Evolutionary conservation across 2,329 filamentous ascomycete genomes (phyloP), one percentile per base, ranked within the genome.

Genomic region (Dothideomycetes sp.): DNA sequence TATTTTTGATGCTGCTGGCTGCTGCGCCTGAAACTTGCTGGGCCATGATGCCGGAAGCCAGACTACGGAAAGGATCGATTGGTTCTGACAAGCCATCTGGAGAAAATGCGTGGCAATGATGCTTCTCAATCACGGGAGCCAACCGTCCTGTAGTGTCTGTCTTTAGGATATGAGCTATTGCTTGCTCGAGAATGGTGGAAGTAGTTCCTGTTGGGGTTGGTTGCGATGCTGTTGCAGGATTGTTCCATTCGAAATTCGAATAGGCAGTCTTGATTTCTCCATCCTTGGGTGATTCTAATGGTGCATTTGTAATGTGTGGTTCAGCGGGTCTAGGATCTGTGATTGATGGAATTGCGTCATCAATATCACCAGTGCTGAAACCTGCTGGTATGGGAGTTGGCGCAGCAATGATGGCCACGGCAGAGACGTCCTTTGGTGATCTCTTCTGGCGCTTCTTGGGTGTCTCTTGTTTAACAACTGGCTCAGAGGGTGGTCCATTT

Each of bases 1-100:
- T 89, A 36, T 73, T 74, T 59, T 89, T 88, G 63, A 98, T 96
- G 4, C 84, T 84, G 49, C 77, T 81, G 10, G 91, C 91, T 1
- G 91, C 91, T 4, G 87, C 86, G 14, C 89, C 87, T 1, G 87
- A 94, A 15, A 98, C 89, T 65, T 98, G 91, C 63, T 96, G 91
- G 38, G 85, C 87, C 52, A 96, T 94, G 55, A 98, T 95, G 37
- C 87, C 83, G 59, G 81, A 88, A 30, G 77, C 73, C 24, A 98
- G 70, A 42, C 77, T 79, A 50, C 82, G 80, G 54, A 95, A 98
- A 0, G 91, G 91, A 60, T 96, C 86, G 44, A 95, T 76, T 47
- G 77, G 70, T 60, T 95, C 86, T 19, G 80, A 76, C n/a, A 96
- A 65, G 0, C 87, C 86, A 46, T 82, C 79, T 0, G 85, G 74